These are phyloP conservation scores for Tolypocladium ovalisporum DNA, from an alignment of 2,329 filamentous ascomycete species.

Conservation along the genomic window DNA sequence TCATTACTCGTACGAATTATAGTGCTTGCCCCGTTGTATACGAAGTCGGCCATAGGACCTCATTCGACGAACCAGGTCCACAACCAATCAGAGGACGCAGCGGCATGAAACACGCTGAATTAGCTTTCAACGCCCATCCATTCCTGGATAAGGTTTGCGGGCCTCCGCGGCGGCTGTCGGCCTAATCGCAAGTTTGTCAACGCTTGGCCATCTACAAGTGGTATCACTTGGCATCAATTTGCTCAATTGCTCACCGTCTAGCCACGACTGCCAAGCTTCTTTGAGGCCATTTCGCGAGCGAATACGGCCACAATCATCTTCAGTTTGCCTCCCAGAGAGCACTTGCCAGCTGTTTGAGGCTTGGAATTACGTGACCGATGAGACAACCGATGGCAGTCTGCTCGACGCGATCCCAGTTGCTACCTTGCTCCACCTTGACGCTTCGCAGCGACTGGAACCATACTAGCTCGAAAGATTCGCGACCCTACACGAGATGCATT, in stretches of 20 bases:
- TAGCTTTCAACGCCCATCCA: background rate
- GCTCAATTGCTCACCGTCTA: background rate
- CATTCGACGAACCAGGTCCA: background rate
- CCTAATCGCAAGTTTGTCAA: background rate
- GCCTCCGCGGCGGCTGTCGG: background rate
- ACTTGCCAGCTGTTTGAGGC: background rate
- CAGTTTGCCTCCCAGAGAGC: background rate
- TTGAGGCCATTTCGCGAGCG: background rate
- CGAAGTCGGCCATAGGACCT: background rate
- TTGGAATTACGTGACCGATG: no score
- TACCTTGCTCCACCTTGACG: no score
- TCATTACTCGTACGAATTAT: background rate
- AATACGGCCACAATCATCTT: background rate
- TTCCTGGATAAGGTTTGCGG: background rate
- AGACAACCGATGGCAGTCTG: no score
- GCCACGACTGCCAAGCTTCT: background rate
- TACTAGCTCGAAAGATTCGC: no score
- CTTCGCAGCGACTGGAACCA: no score
- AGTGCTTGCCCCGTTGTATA: background rate
- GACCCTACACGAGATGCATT: no score
- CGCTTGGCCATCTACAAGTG: no score
- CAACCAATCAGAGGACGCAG: background rate
- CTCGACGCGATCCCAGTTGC: no score
- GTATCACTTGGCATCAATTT: no score
- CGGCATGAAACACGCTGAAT: background rate